Conservation (phyloP, 192 early-diverging fungal species). For the Mortierella alpina region DNA sequence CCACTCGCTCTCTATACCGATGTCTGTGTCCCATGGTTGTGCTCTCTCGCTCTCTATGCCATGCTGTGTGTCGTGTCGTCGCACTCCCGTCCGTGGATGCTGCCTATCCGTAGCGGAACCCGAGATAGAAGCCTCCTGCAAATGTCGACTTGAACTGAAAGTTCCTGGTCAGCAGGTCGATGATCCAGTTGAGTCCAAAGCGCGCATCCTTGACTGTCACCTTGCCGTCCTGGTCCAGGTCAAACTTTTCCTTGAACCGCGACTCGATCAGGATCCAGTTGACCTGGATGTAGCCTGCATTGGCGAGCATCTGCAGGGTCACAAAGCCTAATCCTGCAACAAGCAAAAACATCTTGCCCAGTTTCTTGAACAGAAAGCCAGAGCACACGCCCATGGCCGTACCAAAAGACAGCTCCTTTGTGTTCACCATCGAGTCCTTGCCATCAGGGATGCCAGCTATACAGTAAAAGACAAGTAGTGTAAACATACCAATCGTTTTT, state of each 20-base stretch:
- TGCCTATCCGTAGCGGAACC: conserved; percentile 59
- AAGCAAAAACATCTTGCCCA: conserved; percentile 58
- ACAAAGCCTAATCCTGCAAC: conserved; percentile 61
- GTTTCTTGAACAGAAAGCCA: conserved; percentile 61
- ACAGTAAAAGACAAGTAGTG: background rate
- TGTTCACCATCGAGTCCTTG: conserved; percentile 46
- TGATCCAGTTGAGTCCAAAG: conserved; percentile 38
- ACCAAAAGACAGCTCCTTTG: conserved; percentile 61
- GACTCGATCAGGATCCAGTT: conserved; percentile 58
- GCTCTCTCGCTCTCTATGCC: too few relatives aligned
- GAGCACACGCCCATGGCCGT: conserved; percentile 60
- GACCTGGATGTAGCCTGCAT: conserved; percentile 57
- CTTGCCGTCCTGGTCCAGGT: conserved; percentile 56
- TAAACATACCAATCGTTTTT: too few relatives aligned
- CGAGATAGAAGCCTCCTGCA: conserved; percentile 56
- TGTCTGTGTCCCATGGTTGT: too few relatives aligned
- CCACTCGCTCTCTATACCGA: too few relatives aligned
- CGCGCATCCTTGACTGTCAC: conserved; percentile 51
- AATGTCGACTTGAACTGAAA: conserved; percentile 68
- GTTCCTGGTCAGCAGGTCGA: conserved; percentile 57
- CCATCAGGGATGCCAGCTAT: background rate
- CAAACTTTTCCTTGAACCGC: conserved; percentile 50
- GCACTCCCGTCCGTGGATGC: background rate
- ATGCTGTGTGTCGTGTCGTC: too few relatives aligned
- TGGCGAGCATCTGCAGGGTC: conserved; percentile 55